phyloP scores from a whole-genome alignment of 257 asterid genomes.

The Plantago major region DNA sequence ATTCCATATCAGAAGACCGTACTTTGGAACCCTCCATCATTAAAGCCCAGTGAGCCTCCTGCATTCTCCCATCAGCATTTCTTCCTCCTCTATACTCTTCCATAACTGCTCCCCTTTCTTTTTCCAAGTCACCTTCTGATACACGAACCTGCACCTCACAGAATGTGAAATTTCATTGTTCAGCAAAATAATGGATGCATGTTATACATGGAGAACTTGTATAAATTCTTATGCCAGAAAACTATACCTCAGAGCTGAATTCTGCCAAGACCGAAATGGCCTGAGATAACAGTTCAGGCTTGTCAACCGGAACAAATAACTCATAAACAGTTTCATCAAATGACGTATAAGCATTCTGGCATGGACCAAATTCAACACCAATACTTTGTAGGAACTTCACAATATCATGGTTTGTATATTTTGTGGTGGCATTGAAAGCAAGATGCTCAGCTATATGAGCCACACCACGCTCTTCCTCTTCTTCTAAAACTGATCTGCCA shows the following conservation, averaged over 20 bases:
- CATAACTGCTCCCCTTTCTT: constrained; percentile 96
- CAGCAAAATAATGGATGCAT: constrained; percentile 3
- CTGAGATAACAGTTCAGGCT: constrained; percentile 82
- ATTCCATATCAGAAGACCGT: constrained; percentile 9
- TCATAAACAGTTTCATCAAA: constrained; percentile 94
- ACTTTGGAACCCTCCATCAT: constrained; percentile 98
- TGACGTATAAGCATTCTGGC: constrained; percentile 88
- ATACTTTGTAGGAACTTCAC: constrained; percentile 88
- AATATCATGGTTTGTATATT: constrained; percentile 83
- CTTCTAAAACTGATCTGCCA: constrained; percentile 95
- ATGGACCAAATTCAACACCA: constrained; percentile 96
- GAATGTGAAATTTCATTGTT: constrained; percentile 17
- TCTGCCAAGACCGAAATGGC: constrained; percentile 87
- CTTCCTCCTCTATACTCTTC: constrained; percentile 87
- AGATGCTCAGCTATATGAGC: constrained; percentile 97
- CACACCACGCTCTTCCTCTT: constrained; percentile 96
- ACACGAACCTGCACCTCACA: constrained; percentile 61
- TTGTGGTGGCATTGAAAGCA: constrained; percentile 92
- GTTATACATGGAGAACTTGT: background rate
- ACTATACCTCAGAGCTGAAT: constrained; percentile 82
- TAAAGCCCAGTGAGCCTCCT: constrained; percentile 88
- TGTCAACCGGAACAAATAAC: constrained; percentile 90
- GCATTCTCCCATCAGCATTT: constrained; percentile 94
- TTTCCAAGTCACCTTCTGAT: constrained; percentile 73
- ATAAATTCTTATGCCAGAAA: background rate